These are phyloP conservation scores for Morella rubra DNA, from an alignment of 306 rosid genomes.

Conservation along the genomic window DNA sequence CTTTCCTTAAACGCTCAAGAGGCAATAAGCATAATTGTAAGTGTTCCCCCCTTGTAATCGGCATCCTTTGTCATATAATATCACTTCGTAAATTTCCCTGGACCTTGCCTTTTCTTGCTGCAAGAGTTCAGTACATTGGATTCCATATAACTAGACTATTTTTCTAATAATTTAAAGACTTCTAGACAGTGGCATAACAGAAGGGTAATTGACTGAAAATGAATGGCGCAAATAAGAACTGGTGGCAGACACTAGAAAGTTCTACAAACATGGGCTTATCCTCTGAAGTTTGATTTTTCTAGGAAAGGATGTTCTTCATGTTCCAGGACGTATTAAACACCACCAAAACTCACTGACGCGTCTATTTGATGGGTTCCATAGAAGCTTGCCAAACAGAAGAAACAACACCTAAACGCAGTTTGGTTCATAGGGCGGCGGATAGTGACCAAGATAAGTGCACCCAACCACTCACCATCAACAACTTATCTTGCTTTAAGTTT, in stretches of 20 bases:
- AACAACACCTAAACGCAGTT: neutral
- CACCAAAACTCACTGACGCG: neutral
- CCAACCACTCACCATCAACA: neutral
- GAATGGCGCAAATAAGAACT: neutral
- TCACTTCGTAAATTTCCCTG: constrained; percentile 26
- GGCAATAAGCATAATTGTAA: neutral
- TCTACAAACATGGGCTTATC: neutral
- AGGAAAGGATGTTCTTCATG: neutral
- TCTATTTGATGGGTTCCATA: neutral
- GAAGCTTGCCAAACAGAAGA: neutral
- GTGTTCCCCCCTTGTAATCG: neutral
- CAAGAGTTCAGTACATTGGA: constrained; percentile 25
- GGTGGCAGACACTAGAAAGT: neutral
- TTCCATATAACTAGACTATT: constrained; percentile 8
- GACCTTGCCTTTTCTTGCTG: constrained; percentile 39
- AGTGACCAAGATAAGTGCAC: neutral
- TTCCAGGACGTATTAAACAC: neutral
- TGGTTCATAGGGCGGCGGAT: neutral
- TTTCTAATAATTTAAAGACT: constrained; percentile 1
- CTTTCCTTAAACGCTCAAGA: neutral
- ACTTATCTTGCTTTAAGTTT: neutral
- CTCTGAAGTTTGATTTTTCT: neutral
- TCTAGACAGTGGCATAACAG: constrained; percentile 7
- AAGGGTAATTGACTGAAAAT: neutral
- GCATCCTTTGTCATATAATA: constrained; percentile 11